These are phyloP conservation scores for Leccinum longicurvipes DNA, from an alignment of 768 basidiomycete genomes.

Conservation along the genomic window DNA sequence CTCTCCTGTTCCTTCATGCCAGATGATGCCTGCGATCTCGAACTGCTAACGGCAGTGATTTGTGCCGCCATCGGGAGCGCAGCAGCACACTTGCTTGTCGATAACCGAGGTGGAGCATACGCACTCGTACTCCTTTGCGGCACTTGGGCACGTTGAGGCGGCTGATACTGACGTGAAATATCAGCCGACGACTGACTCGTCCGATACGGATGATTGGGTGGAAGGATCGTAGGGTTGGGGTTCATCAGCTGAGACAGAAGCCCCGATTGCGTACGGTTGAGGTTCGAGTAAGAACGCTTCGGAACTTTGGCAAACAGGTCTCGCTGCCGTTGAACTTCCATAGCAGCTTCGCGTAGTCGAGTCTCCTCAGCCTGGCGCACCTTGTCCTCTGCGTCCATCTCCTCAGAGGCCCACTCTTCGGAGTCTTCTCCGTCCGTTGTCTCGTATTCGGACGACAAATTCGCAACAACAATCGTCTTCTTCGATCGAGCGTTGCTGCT, in stretches of 20 bases:
- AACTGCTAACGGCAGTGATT: slow-evolving; percentile 38
- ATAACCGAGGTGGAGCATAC: slow-evolving; percentile 36
- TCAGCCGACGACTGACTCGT: slow-evolving; percentile 48
- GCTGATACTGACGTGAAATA: slow-evolving; percentile 32
- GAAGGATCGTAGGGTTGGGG: slow-evolving; percentile 61
- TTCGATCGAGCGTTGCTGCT: slow-evolving; percentile 30
- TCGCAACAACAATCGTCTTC: slow-evolving; percentile 47
- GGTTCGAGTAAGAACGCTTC: slow-evolving; percentile 57
- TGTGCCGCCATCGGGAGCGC: slow-evolving; percentile 57
- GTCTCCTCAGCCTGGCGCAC: slow-evolving; percentile 29
- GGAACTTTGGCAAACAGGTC: slow-evolving; percentile 74
- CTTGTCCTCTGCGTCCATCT: slow-evolving; percentile 38
- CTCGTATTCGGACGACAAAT: slow-evolving; percentile 43
- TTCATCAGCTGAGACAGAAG: slow-evolving; percentile 68
- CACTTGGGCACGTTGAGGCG: slow-evolving; percentile 16
- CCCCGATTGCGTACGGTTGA: slow-evolving; percentile 53
- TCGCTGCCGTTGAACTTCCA: slow-evolving; percentile 60
- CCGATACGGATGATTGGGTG: slow-evolving; percentile 57
- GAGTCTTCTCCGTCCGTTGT: slow-evolving; percentile 56
- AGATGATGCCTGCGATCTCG: slow-evolving; percentile 24
- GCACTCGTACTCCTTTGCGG: slow-evolving; percentile 30
- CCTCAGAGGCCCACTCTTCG: slow-evolving; percentile 64
- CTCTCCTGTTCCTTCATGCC: slow-evolving; percentile 25
- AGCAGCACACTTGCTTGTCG: slow-evolving; percentile 53
- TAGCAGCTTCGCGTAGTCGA: slow-evolving; percentile 49